Conservation (phyloP, 176 grass and related monocot genomes). For the Aechmea fasciata region DNA sequence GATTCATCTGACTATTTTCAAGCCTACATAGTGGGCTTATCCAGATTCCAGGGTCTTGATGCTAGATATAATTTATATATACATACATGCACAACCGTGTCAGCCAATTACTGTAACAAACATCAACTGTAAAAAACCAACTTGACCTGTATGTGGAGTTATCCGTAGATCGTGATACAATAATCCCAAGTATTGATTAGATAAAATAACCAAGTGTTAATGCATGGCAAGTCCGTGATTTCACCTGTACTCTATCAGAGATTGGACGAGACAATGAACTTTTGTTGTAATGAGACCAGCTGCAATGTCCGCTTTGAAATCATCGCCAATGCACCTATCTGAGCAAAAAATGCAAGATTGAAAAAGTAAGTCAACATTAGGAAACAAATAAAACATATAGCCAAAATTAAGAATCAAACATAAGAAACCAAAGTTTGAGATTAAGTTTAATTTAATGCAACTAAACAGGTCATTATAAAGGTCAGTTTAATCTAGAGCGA, state of each 20-base stretch:
- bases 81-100: too few species aligned
- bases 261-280: constrained; percentile 53
- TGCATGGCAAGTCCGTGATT: neutral
- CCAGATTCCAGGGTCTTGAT: too few species aligned
- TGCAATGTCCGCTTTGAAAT: constrained; percentile 30
- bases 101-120: too few species aligned
- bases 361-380: constrained; percentile 8
- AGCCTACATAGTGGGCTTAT: too few species aligned
- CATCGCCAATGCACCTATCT: constrained; percentile 39
- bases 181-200: neutral
- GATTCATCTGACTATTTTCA: too few species aligned
- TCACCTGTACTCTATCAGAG: constrained; percentile 57
- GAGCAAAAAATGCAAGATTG: constrained; percentile 11
- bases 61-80: too few species aligned
- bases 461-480: too few species aligned
- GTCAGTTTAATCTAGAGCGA: too few species aligned
- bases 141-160: neutral
- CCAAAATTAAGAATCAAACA: neutral
- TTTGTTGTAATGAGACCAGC: constrained; percentile 48
- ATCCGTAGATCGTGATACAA: neutral
- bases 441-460: too few species aligned
- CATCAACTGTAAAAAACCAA: too few species aligned
- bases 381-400: neutral
- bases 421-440: too few species aligned
- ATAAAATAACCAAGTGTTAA: neutral